Percentiles rank a stretch among this genome's conserved stretches.
Conservation (phyloP, 2,329 filamentous ascomycete species). For the Pseudofabraea citricarpa region DNA sequence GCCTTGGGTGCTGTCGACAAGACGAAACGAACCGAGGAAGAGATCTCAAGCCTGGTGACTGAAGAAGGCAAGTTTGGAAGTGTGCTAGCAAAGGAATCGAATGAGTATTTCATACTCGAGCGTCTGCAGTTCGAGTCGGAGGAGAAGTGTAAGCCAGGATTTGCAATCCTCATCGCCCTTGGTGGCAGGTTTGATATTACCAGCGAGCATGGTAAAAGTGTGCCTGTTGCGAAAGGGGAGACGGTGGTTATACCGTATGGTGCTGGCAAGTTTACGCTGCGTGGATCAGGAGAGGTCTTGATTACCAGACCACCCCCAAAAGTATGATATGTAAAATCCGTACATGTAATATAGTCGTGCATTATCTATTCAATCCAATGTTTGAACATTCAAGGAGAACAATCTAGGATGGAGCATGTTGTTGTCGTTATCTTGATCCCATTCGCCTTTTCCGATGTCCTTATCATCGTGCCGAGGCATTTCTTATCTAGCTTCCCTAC, state of each 20-base stretch:
- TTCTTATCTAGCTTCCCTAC: too few relatives aligned
- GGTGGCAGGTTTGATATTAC: slow-evolving; percentile 1
- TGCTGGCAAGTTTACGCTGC: background rate
- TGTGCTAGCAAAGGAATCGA: background rate
- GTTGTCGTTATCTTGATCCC: too few relatives aligned
- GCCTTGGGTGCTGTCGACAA: slow-evolving; percentile 2
- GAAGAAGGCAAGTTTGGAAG: background rate
- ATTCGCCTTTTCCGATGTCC: too few relatives aligned
- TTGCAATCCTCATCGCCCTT: slow-evolving; percentile 2
- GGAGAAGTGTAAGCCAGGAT: slow-evolving; percentile 1
- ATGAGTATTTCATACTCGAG: slow-evolving; percentile 3
- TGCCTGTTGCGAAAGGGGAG: background rate
- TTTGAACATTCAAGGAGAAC: too few relatives aligned
- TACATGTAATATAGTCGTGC: too few relatives aligned
- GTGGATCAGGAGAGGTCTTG: background rate
- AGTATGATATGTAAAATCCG: too few relatives aligned
- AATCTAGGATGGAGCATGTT: too few relatives aligned
- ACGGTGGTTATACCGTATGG: slow-evolving; percentile 1
- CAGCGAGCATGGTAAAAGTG: background rate
- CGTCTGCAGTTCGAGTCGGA: background rate
- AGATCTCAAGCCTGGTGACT: slow-evolving; percentile 1
- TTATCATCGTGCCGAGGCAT: too few relatives aligned
- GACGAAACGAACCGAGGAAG: background rate
- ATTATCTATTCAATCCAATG: too few relatives aligned
- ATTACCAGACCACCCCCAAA: background rate